Base-by-base conservation (phyloP, 768 basidiomycete species). In the Lepiota venenata region DNA sequence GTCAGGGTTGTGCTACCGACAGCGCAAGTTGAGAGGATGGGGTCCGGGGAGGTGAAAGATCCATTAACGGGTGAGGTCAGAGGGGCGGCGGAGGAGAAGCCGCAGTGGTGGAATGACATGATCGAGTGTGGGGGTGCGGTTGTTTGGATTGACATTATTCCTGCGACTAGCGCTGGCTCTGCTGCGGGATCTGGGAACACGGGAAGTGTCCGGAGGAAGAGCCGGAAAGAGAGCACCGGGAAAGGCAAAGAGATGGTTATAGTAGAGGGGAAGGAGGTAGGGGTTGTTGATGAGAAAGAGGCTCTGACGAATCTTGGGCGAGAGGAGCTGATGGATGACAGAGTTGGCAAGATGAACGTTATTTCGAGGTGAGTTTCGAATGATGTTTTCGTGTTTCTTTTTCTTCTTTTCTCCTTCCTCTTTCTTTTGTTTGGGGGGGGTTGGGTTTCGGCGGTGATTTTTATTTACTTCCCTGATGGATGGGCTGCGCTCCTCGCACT, bases 1-100 rank as follows among this genome's bases (percentile, higher is more conserved):
- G 58, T 98, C 12, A 77, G 91, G 46, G 61, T 98, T 48, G 82
- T 80, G 37, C 69, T 97, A 15, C 94, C 94, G 2, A 96, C 92
- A 1, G 85, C 90, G 16, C 87, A 86, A 56, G 92, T 84, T 64
- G 83, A 87, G 64, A 79, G 57, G 91, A 84, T 64, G 83, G 87
- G 65, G 79, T 85, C 42, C 80, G 85, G 37, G 25, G 52, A 88
- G 2, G 79, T 95, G 35, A 73, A 80, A 45, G 91, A 96, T 68
- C 94, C 94, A 9, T 71, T 96, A 57, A 88, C 87, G 21, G 87
- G 86, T 14, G 82, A 86, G 70, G 76, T 73, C 51, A 78, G 77
- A 42, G 73, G 72, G 15, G 80, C 83, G 4, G 80, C 82, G 55
- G 72, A 77, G 35, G 38, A 46, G 45, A 84, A 80, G 58, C 90